A percentile compares a stretch with the other conserved stretches of the same genome.
Conservation (phyloP, 2,329 filamentous ascomycete genomes). For the Neodidymelliopsis sp. region DNA sequence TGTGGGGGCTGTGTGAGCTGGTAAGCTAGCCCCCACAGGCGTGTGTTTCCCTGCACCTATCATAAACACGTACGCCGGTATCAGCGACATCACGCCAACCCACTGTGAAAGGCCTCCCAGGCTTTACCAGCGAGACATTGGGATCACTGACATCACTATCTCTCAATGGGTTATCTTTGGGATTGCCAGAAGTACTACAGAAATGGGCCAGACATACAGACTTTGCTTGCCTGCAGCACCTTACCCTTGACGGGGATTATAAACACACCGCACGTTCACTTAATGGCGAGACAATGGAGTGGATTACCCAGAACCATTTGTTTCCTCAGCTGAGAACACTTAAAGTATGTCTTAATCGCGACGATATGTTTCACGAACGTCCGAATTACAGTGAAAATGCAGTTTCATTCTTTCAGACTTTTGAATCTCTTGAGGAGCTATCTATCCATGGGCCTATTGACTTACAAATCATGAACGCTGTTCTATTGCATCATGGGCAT, state of each 20-base stretch:
- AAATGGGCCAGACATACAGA: constrained; percentile 29
- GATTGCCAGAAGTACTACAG: constrained; percentile 11
- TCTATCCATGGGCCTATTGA: constrained; percentile 23
- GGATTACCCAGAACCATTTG: constrained; percentile 17
- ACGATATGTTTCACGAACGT: constrained; percentile 21
- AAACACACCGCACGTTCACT: constrained; percentile 3
- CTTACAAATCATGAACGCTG: constrained; percentile 19
- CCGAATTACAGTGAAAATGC: constrained; percentile 27
- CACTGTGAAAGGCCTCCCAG: constrained; percentile 30
- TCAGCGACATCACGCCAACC: no score
- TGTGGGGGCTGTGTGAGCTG: no score
- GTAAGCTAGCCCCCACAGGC: no score
- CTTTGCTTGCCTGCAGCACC: constrained; percentile 26
- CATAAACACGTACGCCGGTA: no score
- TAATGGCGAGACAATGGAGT: constrained; percentile 27
- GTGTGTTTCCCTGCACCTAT: no score
- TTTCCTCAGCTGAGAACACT: constrained; percentile 12
- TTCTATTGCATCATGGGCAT: constrained; percentile 17
- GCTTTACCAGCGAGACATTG: constrained; percentile 10
- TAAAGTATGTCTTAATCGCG: constrained; percentile 1
- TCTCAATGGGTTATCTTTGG: constrained; percentile 16
- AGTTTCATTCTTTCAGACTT: constrained; percentile 26
- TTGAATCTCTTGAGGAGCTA: constrained; percentile 26
- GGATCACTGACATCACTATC: constrained; percentile 26
- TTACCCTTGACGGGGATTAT: constrained; percentile 20